A percentile compares a stretch with the other conserved stretches of the same genome.
These are phyloP conservation scores for Candida krabiensis DNA, from an alignment of 805 yeast genomes.

Conservation along the genomic window DNA sequence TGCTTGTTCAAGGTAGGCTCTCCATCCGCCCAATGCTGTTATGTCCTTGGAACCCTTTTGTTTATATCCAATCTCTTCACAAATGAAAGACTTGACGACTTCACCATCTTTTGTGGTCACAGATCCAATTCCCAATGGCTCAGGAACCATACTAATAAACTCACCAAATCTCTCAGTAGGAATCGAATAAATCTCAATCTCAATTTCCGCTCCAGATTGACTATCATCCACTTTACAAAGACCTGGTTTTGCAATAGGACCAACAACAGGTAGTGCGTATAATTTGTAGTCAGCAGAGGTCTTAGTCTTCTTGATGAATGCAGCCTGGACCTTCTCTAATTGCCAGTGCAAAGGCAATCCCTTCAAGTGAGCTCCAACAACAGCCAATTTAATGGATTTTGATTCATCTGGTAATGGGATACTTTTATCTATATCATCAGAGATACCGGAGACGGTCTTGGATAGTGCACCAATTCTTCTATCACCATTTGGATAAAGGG, in stretches of 20 bases:
- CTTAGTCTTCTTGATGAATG: slow-evolving; percentile 59
- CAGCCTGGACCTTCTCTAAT: slow-evolving; percentile 78
- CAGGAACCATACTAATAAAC: slow-evolving; percentile 86
- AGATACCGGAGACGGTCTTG: slow-evolving; percentile 24
- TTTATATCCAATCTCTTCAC: slow-evolving; percentile 86
- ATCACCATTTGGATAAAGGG: slow-evolving; percentile 40
- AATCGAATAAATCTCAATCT: slow-evolving; percentile 79
- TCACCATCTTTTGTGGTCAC: slow-evolving; percentile 80
- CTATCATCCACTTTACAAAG: slow-evolving; percentile 59
- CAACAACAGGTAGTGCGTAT: slow-evolving; percentile 79
- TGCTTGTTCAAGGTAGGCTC: slow-evolving; percentile 47
- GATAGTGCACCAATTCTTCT: slow-evolving; percentile 55
- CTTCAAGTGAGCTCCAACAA: slow-evolving; percentile 92
- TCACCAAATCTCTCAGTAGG: slow-evolving; percentile 78
- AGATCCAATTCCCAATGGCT: slow-evolving; percentile 93
- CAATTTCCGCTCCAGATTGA: slow-evolving; percentile 57
- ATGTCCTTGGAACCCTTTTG: slow-evolving; percentile 74
- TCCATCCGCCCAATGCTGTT: slow-evolving; percentile 90
- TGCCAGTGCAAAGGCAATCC: slow-evolving; percentile 96
- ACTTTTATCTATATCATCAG: slow-evolving; percentile 45
- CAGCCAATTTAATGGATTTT: slow-evolving; percentile 69
- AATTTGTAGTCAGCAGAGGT: slow-evolving; percentile 73
- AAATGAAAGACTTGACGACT: slow-evolving; percentile 89
- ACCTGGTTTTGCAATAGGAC: slow-evolving; percentile 90
- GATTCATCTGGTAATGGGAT: slow-evolving; percentile 46